Base-by-base conservation (phyloP, 1,284 basidiomycete species). In the Leccinum pachyderme region DNA sequence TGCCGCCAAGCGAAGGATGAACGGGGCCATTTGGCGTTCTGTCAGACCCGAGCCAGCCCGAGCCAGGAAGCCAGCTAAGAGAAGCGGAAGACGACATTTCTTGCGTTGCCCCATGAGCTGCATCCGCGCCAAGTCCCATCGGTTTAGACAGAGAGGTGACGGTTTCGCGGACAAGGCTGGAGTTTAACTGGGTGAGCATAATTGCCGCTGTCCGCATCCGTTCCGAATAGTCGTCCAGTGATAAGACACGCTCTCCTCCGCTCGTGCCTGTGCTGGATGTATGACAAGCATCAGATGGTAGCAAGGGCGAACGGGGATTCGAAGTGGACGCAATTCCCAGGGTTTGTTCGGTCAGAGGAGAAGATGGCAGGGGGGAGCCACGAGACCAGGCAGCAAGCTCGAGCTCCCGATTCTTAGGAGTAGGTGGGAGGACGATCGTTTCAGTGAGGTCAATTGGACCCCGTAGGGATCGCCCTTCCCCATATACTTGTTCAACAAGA, bases 161-260 rank as follows among this genome's bases (percentile, higher is more conserved):
- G 25, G 76, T 72, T 56, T 84, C 83, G 51, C 85, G 81, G 12
- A 84, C 76, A 47, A 91, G 78, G 58, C 85, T 95, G 1, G 93
- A 87, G 63, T 95, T 98, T 44, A 99, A 82, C 74, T 99, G 96
- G 1, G 96, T 90, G 24, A 99, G 85, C 96, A 99, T 98, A 64
- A 99, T 89, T 4, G 97, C 96, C 1, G 96, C 96, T 9, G 95
- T 98, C 13, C 93, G 87, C 96, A 99, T 99, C 44, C 96, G 85
- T 65, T 98, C 93, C 0, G 96, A 96, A 70, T 99, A 99, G 63
- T 99, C 96, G 66, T 99, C 95, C 29, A 99, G 76, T 2, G 87
- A 88, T 18, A 84, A 63, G 22, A 60, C 48, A n/a, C 50, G 48
- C 39, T 70, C 71, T 33, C 46, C 52, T 52, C 46, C 55, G 15